Conservation (phyloP, 1,284 basidiomycete species). For the Pholiota adiposa region DNA sequence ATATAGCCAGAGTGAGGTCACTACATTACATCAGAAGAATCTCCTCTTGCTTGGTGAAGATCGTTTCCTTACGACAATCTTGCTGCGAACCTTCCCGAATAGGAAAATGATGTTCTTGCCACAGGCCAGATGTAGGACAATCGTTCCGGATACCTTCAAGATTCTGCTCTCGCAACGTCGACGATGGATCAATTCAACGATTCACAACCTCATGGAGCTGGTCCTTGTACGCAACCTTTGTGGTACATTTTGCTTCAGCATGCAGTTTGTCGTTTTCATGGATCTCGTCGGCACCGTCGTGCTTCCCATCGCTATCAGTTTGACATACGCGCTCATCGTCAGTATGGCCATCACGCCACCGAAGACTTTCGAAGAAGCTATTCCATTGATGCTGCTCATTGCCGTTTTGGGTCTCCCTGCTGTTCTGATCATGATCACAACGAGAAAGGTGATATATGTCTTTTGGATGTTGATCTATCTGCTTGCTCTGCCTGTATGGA, state of each 20-base stretch:
- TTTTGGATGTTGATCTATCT: conserved; percentile 99
- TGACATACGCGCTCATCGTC: conserved; percentile 91
- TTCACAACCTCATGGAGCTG: conserved; percentile 99
- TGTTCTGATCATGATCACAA: conserved; percentile 91
- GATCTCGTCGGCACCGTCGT: conserved; percentile 96
- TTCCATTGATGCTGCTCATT: conserved; percentile 89
- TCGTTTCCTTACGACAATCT: conserved; percentile 95
- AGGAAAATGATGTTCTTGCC: conserved; percentile 99
- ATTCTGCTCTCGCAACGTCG: conserved; percentile 96
- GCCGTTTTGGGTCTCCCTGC: conserved; percentile 95
- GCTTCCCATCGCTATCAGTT: conserved; percentile 90
- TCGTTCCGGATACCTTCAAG: conserved; percentile 95
- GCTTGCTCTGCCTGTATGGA: conserved; percentile 92
- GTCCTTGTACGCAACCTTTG: conserved; percentile 96
- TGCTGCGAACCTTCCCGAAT: conserved; percentile 96
- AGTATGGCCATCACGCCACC: conserved; percentile 86
- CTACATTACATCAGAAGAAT: conserved; percentile 98
- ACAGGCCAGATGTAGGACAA: conserved; percentile 92
- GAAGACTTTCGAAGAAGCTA: conserved; percentile 86
- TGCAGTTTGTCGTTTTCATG: conserved; percentile 99
- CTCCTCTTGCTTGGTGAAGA: conserved; percentile 96
- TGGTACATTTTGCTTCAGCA: conserved; percentile 95
- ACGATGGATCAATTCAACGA: conserved; percentile 99
- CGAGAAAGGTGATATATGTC: conserved; percentile 93
- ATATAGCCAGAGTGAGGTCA: conserved; percentile 93